Base-by-base conservation (phyloP, 352 stramenopile genomes). In the Peronospora destructor region DNA sequence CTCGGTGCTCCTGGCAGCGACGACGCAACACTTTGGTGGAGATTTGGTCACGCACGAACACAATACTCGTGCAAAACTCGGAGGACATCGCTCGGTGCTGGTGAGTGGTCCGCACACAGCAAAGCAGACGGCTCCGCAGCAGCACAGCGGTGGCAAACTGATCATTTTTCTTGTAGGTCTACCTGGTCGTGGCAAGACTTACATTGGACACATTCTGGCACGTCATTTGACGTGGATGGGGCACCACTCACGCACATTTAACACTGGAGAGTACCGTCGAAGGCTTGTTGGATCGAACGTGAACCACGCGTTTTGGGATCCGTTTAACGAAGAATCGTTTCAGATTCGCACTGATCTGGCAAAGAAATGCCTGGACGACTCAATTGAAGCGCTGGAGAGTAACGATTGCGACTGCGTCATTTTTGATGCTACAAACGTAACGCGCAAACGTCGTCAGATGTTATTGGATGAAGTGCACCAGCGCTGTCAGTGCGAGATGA, bases 171-270 rank as follows among this genome's bases (percentile, higher is more conserved):
- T 92, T 1, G 81, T 92, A 1, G 81, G 81, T 0, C 62, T 92
- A 2, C 81, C 81, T 19, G 81, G 78, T 3, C 70, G 81, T 13
- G 81, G 81, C n/a, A 92, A 92, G 60, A 92, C 81, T 14, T 90
- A 89, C 48, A 88, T 92, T 37, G 81, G 77, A 1, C 76, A 92
- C 59, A 87, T 88, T 47, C 53, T 92, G 8, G 73, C 78, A 21
- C 73, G 81, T 14, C 76, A 92, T 54, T 65, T 92, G 63, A 90
- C 78, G 14, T 92, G 81, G 81, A 90, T 92, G 78, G 81, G 81
- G 12, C 77, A 92, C 53, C 68, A 86, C 38, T 84, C 77, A 9
- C 76, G 81, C 25, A 76, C 87, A 43, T 90, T 89, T 64, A 92
- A 86, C 64, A 84, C 76, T 41, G 79, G 81, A 26, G 79, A 92